A percentile compares a stretch with the other conserved stretches of the same genome.
phyloP scores from a whole-genome alignment of 2,329 filamentous ascomycete genomes.

The Paracorniculantispora psalliotae region DNA sequence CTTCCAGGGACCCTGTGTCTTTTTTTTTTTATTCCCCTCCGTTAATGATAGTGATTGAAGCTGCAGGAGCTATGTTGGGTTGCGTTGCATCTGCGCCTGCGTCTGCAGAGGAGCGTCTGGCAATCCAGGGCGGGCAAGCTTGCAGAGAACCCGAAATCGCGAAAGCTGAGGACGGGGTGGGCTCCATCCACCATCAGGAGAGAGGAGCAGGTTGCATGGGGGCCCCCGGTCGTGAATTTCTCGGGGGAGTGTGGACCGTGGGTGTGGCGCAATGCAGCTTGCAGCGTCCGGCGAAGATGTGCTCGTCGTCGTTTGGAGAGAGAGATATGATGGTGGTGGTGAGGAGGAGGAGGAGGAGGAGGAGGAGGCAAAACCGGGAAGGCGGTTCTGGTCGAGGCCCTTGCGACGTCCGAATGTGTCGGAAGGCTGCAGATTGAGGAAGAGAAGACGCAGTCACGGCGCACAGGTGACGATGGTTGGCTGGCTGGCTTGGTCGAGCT shows the following conservation, averaged over 20 bases:
- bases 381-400: background rate
- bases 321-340: background rate
- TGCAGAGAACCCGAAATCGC: background rate
- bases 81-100: slow-evolving; percentile 7
- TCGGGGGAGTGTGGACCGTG: background rate
- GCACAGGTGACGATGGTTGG: background rate
- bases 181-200: background rate
- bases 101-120: background rate
- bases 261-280: slow-evolving; percentile 2
- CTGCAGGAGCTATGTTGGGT: background rate
- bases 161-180: slow-evolving; percentile 2
- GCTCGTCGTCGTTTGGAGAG: background rate
- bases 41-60: background rate
- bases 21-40: background rate
- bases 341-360: background rate
- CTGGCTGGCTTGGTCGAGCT: background rate
- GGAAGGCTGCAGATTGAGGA: background rate
- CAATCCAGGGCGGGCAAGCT: background rate
- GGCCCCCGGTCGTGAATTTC: background rate
- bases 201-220: background rate
- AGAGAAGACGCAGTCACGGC: background rate
- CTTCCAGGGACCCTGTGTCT: background rate
- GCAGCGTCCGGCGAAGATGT: slow-evolving; percentile 6
- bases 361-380: background rate
- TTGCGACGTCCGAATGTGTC: background rate